Evolutionary conservation across 2,329 filamentous ascomycete genomes (phyloP).

Genomic region (Verticillium isaacii): DNA sequence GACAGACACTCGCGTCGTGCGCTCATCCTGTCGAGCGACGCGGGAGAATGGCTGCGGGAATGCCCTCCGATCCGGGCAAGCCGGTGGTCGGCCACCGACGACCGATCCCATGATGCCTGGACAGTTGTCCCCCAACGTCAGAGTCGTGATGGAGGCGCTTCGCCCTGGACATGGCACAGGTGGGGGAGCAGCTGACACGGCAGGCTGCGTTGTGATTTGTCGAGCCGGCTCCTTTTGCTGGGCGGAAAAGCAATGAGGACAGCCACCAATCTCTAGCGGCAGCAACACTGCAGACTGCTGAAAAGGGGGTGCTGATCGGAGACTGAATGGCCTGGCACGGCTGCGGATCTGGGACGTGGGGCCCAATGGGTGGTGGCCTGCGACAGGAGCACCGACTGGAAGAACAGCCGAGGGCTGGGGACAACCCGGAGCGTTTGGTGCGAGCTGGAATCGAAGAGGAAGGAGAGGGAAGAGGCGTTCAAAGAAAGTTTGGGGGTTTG

Average conservation of each 20-base stretch:
- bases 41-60: not conserved
- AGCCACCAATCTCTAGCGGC: conserved; percentile 1
- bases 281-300: not conserved
- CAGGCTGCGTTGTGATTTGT: not conserved
- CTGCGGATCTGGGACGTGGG: not conserved
- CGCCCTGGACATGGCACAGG: not conserved
- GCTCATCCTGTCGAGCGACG: not conserved
- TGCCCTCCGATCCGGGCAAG: not conserved
- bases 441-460: not conserved
- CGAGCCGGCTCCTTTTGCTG: not conserved
- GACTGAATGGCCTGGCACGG: not conserved
- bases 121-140: not conserved
- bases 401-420: not conserved
- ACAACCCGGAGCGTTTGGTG: not conserved
- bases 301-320: not conserved
- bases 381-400: not conserved
- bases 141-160: not conserved
- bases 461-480: conserved; percentile 2
- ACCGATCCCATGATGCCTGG: not conserved
- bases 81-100: not conserved
- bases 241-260: conserved; percentile 2
- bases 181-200: conserved; percentile 2
- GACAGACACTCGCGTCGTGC: too few relatives aligned
- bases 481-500: conserved; percentile 13
- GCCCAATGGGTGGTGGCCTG: not conserved